Evolutionary conservation across 495 filamentous ascomycete genomes (phyloP).

Genomic region (Peziza echinospora): DNA sequence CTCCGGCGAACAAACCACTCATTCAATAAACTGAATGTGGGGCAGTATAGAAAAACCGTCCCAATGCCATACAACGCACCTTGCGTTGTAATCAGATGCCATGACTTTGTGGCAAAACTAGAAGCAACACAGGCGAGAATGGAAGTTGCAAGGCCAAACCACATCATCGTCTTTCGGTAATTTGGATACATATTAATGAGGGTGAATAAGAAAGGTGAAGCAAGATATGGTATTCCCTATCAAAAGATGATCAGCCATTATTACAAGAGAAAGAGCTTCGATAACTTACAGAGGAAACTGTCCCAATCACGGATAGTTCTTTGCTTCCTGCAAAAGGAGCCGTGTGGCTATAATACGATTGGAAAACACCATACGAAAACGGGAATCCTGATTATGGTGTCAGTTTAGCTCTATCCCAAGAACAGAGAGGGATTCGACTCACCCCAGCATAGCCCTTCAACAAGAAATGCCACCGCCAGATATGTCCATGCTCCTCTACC

Average conservation of each 20-base stretch:
- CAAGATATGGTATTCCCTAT: constrained; percentile 28
- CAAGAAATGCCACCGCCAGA: constrained; percentile 36
- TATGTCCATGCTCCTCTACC: constrained; percentile 45
- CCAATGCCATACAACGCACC: constrained; percentile 32
- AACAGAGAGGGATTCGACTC: too few species aligned
- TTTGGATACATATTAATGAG: constrained; percentile 16
- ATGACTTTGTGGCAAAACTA: constrained; percentile 25
- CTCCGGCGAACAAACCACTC: constrained; percentile 34
- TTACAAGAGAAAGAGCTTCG: constrained; percentile 2
- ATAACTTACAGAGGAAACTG: constrained; percentile 13
- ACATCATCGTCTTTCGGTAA: constrained; percentile 13
- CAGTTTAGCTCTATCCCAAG: too few species aligned
- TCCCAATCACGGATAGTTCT: constrained; percentile 21
- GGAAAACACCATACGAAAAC: constrained; percentile 34
- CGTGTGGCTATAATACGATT: constrained; percentile 24
- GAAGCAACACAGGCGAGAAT: constrained; percentile 19
- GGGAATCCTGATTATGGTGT: constrained; percentile 50
- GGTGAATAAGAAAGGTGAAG: constrained; percentile 22
- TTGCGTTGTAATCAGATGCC: constrained; percentile 31
- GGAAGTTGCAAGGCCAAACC: constrained; percentile 23
- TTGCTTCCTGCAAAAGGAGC: constrained; percentile 21
- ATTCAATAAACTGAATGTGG: constrained; percentile 30
- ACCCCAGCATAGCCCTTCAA: constrained; percentile 50
- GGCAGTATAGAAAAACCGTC: constrained; percentile 27
- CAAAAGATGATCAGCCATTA: too few species aligned